These are phyloP conservation scores for Tolypocladium tundrense DNA, from an alignment of 2,329 filamentous ascomycete species.

Conservation along the genomic window DNA sequence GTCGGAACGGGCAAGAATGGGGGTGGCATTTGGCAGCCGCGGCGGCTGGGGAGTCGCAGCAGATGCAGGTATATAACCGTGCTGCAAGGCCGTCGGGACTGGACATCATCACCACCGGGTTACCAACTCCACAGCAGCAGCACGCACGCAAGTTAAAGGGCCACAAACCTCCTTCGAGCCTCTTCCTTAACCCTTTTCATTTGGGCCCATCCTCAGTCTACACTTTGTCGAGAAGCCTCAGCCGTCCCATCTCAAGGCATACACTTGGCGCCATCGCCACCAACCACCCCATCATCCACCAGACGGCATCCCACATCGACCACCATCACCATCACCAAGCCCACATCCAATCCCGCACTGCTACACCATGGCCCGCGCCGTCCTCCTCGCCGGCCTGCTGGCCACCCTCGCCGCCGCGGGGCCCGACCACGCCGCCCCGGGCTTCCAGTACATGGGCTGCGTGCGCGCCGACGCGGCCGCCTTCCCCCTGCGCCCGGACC, in stretches of 20 bases:
- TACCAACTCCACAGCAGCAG: not conserved
- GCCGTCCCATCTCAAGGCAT: too few species aligned
- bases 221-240: not conserved
- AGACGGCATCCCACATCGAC: too few species aligned
- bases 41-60: not conserved
- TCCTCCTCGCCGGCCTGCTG: conserved; percentile 12
- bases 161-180: not conserved
- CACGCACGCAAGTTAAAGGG: not conserved
- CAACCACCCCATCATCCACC: not conserved
- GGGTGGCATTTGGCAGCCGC: not conserved
- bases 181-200: not conserved
- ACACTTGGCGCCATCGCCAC: too few species aligned
- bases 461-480: conserved; percentile 7
- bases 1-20: not conserved
- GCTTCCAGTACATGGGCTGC: conserved; percentile 19
- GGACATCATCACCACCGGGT: not conserved
- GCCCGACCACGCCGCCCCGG: conserved; percentile 5
- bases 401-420: conserved; percentile 12
- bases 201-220: not conserved
- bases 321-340: not conserved
- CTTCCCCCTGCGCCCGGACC: conserved; percentile 9
- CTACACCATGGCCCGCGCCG: conserved; percentile 7
- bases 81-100: not conserved
- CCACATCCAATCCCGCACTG: not conserved
- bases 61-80: not conserved